Percentiles rank a stretch among this genome's conserved stretches.
phyloP scores from a whole-genome alignment of 2,329 filamentous ascomycete genomes.

The Fusarium duplospermum region DNA sequence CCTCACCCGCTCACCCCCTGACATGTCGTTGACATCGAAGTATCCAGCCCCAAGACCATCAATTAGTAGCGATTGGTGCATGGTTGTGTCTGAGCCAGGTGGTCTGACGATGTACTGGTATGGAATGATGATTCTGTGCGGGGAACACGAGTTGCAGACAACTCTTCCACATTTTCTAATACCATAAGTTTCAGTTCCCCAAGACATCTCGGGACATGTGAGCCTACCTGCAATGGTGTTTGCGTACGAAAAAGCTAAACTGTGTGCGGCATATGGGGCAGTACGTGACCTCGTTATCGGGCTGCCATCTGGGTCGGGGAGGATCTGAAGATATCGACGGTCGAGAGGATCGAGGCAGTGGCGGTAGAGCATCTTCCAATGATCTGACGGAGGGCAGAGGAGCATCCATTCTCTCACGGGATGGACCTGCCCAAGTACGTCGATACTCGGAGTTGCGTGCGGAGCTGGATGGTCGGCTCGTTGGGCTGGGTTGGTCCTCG shows the following conservation, averaged over 20 bases:
- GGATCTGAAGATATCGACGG: constrained; percentile 54
- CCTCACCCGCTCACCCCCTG: constrained; percentile 68
- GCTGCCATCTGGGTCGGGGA: constrained; percentile 84
- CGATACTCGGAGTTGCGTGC: constrained; percentile 7
- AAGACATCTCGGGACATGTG: constrained; percentile 17
- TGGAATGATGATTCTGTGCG: constrained; percentile 94
- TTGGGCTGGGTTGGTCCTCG: constrained; percentile 2
- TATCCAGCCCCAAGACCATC: constrained; percentile 55
- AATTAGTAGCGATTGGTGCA: constrained; percentile 51
- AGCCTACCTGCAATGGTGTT: constrained; percentile 88
- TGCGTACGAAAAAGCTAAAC: constrained; percentile 88
- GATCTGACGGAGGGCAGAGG: constrained; percentile 37
- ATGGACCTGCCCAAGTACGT: constrained; percentile 33
- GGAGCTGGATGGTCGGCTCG: neutral
- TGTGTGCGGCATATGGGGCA: constrained; percentile 86
- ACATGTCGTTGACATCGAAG: constrained; percentile 58
- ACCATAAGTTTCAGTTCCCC: constrained; percentile 24
- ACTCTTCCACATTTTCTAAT: constrained; percentile 89
- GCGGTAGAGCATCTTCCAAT: constrained; percentile 30
- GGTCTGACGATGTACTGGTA: constrained; percentile 91
- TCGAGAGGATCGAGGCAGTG: constrained; percentile 32
- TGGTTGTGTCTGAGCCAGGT: constrained; percentile 60
- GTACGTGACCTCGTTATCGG: constrained; percentile 81
- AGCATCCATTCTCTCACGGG: constrained; percentile 45
- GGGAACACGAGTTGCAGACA: constrained; percentile 89